phyloP scores from a whole-genome alignment of 1,284 basidiomycete species.

The Vanrija sp. region DNA sequence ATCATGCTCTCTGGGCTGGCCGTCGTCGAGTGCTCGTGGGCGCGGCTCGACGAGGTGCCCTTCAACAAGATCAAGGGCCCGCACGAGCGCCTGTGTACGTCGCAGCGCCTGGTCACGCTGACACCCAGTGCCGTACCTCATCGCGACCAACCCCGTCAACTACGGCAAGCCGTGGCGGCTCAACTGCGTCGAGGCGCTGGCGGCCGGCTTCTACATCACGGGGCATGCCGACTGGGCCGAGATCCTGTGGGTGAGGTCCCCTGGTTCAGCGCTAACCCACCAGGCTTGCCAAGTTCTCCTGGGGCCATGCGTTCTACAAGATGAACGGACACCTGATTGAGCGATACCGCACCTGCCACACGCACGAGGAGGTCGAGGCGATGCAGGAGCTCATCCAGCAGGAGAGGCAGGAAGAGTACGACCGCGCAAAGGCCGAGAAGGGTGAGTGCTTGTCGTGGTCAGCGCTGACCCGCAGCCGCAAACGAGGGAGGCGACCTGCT shows the following conservation, averaged over 20 bases:
- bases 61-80: conserved; percentile 90
- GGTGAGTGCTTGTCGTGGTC: conserved; percentile 42
- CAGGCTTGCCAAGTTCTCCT: conserved; percentile 69
- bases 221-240: conserved; percentile 78
- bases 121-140: conserved; percentile 74
- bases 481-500: conserved; percentile 54
- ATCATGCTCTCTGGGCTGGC: conserved; percentile 74
- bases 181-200: conserved; percentile 88
- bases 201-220: conserved; percentile 86
- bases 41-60: conserved; percentile 86
- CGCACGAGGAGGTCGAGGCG: conserved; percentile 60
- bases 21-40: conserved; percentile 98
- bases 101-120: neutral
- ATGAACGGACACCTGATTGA: conserved; percentile 72
- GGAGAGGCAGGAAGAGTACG: conserved; percentile 65
- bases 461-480: conserved; percentile 19
- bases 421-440: conserved; percentile 55
- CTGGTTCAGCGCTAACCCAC: neutral
- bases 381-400: conserved; percentile 70
- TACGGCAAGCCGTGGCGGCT: conserved; percentile 90
- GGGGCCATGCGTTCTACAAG: conserved; percentile 78
- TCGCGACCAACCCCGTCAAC: conserved; percentile 90
- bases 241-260: conserved; percentile 49
- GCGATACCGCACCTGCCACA: conserved; percentile 66
- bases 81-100: conserved; percentile 80